These are phyloP conservation scores for Colletotrichum paranaense DNA, from an alignment of 2,329 filamentous ascomycete species.

Conservation along the genomic window DNA sequence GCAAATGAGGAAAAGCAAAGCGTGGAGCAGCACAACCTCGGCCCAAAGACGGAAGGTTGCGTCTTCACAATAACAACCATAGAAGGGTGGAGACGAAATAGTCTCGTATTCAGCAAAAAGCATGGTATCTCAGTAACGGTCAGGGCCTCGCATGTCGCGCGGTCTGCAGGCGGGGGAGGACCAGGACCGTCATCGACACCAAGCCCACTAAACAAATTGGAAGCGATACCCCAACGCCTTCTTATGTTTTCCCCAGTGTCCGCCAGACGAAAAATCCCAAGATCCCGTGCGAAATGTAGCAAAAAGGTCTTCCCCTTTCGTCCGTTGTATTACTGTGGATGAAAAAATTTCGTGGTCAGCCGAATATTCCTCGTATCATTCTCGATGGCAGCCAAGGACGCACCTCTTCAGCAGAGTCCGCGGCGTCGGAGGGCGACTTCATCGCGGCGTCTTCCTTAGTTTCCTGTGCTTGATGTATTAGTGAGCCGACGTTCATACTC, in stretches of 20 bases:
- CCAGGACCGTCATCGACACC: conserved; percentile 8
- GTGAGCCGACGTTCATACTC: conserved; percentile 17
- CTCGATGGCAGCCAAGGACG: conserved; percentile 24
- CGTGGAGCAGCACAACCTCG: conserved; percentile 10
- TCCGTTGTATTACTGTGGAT: conserved; percentile 20
- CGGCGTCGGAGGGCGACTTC: conserved; percentile 18
- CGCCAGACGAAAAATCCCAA: conserved; percentile 1
- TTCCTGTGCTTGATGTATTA: conserved; percentile 10
- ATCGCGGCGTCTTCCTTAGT: background rate
- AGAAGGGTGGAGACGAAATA: background rate
- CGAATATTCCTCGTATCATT: conserved; percentile 22
- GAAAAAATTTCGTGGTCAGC: conserved; percentile 23
- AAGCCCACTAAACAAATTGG: conserved; percentile 7
- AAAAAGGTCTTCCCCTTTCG: conserved; percentile 7
- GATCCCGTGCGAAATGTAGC: conserved; percentile 5
- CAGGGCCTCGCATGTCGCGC: background rate
- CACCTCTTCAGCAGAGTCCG: conserved; percentile 29
- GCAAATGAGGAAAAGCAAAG: background rate
- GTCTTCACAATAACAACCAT: background rate
- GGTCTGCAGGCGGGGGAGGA: background rate
- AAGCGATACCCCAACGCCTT: conserved; percentile 3
- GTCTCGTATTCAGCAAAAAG: conserved; percentile 25
- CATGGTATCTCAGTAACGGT: conserved; percentile 17
- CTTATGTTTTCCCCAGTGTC: background rate
- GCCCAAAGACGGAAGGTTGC: background rate